A percentile compares a stretch with the other conserved stretches of the same genome.
Evolutionary conservation across 2,329 filamentous ascomycete genomes (phyloP).

Genomic region (Elsinoe perseae): DNA sequence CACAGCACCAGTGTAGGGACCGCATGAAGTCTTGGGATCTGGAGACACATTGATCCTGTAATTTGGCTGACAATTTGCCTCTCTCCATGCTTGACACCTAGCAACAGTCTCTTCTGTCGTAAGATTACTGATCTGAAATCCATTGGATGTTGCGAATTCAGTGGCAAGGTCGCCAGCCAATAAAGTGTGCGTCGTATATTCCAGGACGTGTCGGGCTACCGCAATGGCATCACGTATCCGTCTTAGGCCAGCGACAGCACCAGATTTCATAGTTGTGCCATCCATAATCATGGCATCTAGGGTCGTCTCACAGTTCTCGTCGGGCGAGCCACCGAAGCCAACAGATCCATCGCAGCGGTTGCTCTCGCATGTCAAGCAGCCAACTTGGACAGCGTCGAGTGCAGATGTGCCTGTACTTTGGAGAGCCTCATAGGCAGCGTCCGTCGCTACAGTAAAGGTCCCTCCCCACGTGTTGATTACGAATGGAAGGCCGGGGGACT

Average conservation of each 20-base stretch:
- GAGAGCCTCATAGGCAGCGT: not conserved
- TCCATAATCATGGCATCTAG: constrained; percentile 12
- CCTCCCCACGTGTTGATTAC: constrained; percentile 11
- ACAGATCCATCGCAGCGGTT: constrained; percentile 9
- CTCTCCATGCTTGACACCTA: constrained; percentile 6
- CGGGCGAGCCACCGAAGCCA: constrained; percentile 5
- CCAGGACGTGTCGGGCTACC: not conserved
- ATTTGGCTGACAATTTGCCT: constrained; percentile 5
- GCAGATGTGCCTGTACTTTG: not conserved
- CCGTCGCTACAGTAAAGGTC: constrained; percentile 1
- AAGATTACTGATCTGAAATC: not conserved
- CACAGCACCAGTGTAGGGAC: not conserved
- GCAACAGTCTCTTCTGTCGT: constrained; percentile 7
- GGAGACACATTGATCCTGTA: constrained; percentile 12
- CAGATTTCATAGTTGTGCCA: constrained; percentile 9
- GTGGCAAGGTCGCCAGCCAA: constrained; percentile 9
- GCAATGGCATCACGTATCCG: constrained; percentile 9
- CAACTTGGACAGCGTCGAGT: not conserved
- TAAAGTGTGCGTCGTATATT: constrained; percentile 12
- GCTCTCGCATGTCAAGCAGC: constrained; percentile 3
- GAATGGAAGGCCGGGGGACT: constrained; percentile 2
- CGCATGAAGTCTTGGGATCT: constrained; percentile 7
- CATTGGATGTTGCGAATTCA: constrained; percentile 4
- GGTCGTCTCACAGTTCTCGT: constrained; percentile 11
- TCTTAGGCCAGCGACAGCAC: constrained; percentile 5